Base-by-base conservation (phyloP, 371 early-diverging fungal species). In the Zychaea mexicana region DNA sequence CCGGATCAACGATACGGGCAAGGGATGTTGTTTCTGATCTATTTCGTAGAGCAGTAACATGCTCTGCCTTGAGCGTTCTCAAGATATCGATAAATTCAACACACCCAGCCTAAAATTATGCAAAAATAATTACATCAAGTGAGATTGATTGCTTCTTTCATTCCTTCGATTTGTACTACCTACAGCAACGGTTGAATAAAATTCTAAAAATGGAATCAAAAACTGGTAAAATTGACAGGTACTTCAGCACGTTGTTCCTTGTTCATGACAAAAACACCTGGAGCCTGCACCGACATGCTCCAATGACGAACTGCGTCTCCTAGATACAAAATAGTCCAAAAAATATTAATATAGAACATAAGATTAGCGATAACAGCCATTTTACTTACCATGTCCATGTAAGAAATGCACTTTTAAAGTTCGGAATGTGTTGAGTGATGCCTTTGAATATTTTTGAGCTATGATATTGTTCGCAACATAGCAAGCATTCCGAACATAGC, bases 401-500 rank as follows among this genome's bases (percentile, higher is more conserved):
- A 73, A 19, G 47, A 70, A 73, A 68, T 70, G 68, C 53, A 62
- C 57, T 45, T 68, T 69, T n/a, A 63, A 30, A 47, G 65, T 65
- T 63, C 53, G 19, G 57, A n/a, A n/a, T n/a, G 66, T 49, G 68
- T 66, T 39, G 63, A 64, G 70, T 57, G 45, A 65, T 61, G 28
- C 52, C 70, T 67, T 66, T 62, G 36, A 53, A 54, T 66, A 62
- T 60, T 36, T 59, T 30, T 65, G 65, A 13, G 65, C 67, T n/a
- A n/a, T n/a, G n/a, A n/a, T 52, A 73, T 30, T 13, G 70, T 73
- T 67, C 61, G 57, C 54, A 73, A 56, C 70, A 68, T 73, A 28
- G 70, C 61, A 59, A 70, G 52, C 66, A 68, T 68, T 0, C 70
- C 74, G 57, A 69, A 73, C 68, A 68, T 68, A 12, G 66, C 73